Base-by-base conservation (phyloP, 2,329 filamentous ascomycete genomes). In the Polychaeton citri region DNA sequence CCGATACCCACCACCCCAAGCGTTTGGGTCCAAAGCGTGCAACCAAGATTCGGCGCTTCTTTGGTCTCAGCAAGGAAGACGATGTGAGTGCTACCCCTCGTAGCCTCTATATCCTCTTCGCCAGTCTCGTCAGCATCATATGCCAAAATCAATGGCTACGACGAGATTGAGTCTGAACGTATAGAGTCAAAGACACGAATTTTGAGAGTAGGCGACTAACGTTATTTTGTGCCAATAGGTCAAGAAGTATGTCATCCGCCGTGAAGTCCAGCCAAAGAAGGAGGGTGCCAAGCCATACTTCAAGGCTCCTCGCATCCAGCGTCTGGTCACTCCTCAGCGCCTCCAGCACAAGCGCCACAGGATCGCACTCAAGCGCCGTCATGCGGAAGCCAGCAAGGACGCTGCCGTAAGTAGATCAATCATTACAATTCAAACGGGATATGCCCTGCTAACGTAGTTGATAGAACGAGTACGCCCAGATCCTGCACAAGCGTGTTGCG, bases 241-340 rank as follows among this genome's bases (percentile, higher is more conserved):
- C 71, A 88, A 90, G 76, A 95, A 96, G 76, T 98, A 94, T 74
- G 90, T 98, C 69, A 96, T 98, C 62, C 90, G 90, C 66, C 90
- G 90, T 67, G 90, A 96, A 69, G 79, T 98, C 60, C 79, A 86
- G 73, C 83, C 85, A 64, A 93, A 93, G 81, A 82, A 80, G 63
- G 90, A 96, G 76, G 88, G 86, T 71, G 92, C 90, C 74, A 81
- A 84, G 72, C 71, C 87, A 58, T 96, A 96, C 81, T 95, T 88
- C 81, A 98, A 98, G 84, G 90, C 90, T 59, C 90, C 90, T 68
- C 92, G 88, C 78, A 98, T 98, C 72, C 90, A 98, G 80, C 85
- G 90, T 66, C 85, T 98, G 59, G 86, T 98, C 59, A 98, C 90
- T 62, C 90, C 90, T 66, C 90, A 96, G 74, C 90, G 90, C 68